A percentile compares a stretch with the other conserved stretches of the same genome.
Conservation (phyloP, 345 rosid species). For the Acer negundo region DNA sequence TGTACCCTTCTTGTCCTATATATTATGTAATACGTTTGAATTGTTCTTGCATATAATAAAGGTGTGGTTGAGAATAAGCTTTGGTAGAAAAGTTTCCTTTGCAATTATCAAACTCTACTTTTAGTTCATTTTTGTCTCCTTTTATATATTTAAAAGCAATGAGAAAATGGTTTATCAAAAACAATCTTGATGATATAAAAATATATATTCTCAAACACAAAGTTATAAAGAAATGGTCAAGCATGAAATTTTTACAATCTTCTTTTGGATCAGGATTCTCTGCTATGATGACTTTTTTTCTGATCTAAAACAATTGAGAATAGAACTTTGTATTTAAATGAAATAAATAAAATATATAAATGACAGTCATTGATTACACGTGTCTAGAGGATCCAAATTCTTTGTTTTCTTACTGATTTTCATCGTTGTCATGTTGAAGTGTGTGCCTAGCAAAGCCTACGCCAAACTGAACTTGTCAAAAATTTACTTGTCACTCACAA, state of each 20-base stretch:
- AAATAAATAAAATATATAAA: too few relatives aligned
- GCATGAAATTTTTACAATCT: not conserved
- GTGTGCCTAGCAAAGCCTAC: not conserved
- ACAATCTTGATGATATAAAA: too few relatives aligned
- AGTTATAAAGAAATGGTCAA: not conserved
- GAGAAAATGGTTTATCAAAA: not conserved
- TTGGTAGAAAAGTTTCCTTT: not conserved
- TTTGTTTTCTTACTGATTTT: not conserved
- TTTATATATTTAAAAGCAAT: not conserved
- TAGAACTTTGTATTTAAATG: too few relatives aligned
- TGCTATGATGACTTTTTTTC: too few relatives aligned
- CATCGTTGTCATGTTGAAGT: not conserved
- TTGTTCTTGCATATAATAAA: not conserved
- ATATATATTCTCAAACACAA: not conserved
- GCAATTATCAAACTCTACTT: not conserved
- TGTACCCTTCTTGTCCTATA: not conserved
- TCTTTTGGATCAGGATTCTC: too few relatives aligned
- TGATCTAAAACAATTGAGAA: too few relatives aligned
- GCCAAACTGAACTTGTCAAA: not conserved
- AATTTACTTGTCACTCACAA: not conserved
- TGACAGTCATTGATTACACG: too few relatives aligned
- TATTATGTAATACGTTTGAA: not conserved
- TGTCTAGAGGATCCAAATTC: too few relatives aligned
- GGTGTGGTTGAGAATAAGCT: not conserved
- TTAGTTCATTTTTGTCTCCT: too few relatives aligned